Base-by-base conservation (phyloP, 2,329 filamentous ascomycete genomes). In the Fusarium concolor region DNA sequence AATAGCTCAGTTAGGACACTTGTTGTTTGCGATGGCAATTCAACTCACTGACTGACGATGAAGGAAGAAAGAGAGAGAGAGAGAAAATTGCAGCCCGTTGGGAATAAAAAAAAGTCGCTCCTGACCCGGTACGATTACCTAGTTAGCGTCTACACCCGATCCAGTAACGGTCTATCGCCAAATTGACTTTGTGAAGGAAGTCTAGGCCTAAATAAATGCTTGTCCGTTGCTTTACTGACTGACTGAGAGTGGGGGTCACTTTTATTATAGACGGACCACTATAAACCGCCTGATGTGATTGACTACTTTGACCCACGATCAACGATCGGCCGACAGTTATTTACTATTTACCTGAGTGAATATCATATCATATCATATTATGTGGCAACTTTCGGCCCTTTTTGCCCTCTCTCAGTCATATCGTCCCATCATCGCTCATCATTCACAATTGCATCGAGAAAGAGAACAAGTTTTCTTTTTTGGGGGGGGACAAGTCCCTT, bases 81-180 rank as follows among this genome's bases (percentile, higher is more conserved):
- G n/a, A 68, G 51, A 4, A 6, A 24, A 52, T 26, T 62, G 33
- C 43, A 42, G 11, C 6, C 12, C 10, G 3, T 15, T 9, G 8
- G 53, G 29, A 56, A 45, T 58, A 67, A 62, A 60, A 67, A 62
- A 60, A 61, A 53, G 61, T 62, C 61, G 26, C 51, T 53, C 56
- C 42, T 54, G 22, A 22, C 4, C 31, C 26, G 47, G 18, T 26
- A 33, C 45, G 39, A 38, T 42, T 46, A 45, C 29, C 37, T 55
- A 39, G 49, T 63, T 68, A 56, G 50, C 53, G 66, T 63, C 60
- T 65, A 62, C 60, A 33, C 61, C 61, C 61, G 29, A 64, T 64
- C 8, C 22, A 59, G 61, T 65, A 65, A 64, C 60, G 45, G 38
- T 47, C 29, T 65, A 59, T 59, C 60, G 52, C 61, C 60, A 65